Percentiles rank a stretch among this genome's conserved stretches.
Evolutionary conservation across 805 yeast species (phyloP).

Genomic region (Ogataea ganodermae): DNA sequence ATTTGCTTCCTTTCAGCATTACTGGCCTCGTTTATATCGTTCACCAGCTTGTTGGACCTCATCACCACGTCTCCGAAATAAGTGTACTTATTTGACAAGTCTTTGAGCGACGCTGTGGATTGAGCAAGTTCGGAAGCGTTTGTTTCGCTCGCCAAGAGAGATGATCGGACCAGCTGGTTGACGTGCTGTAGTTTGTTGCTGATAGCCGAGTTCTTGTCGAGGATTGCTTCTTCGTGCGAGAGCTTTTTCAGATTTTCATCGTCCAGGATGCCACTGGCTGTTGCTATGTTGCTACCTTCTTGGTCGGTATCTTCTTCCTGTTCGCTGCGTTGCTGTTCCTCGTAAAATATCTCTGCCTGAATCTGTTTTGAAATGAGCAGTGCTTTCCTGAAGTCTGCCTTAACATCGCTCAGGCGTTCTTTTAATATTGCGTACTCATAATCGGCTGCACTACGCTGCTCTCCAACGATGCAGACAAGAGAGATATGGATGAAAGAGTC

Average conservation of each 20-base stretch:
- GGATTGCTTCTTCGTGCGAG: slow-evolving; percentile 42
- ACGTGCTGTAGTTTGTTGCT: slow-evolving; percentile 50
- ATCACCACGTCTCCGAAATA: slow-evolving; percentile 43
- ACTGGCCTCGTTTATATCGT: slow-evolving; percentile 54
- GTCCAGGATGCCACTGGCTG: slow-evolving; percentile 25
- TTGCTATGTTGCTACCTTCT: neutral
- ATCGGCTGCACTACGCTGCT: slow-evolving; percentile 5
- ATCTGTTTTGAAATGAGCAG: slow-evolving; percentile 28
- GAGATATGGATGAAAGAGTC: slow-evolving; percentile 15
- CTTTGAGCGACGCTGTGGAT: slow-evolving; percentile 44
- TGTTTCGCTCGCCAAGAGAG: slow-evolving; percentile 52
- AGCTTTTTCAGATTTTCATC: slow-evolving; percentile 31
- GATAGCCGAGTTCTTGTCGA: slow-evolving; percentile 48
- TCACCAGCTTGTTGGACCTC: slow-evolving; percentile 48
- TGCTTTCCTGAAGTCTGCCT: slow-evolving; percentile 30
- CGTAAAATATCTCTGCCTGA: slow-evolving; percentile 19
- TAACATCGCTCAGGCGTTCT: slow-evolving; percentile 30
- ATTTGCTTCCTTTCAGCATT: slow-evolving; percentile 49
- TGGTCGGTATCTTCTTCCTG: neutral
- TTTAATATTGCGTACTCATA: slow-evolving; percentile 21
- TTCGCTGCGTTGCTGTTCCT: slow-evolving; percentile 10
- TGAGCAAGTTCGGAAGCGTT: slow-evolving; percentile 49
- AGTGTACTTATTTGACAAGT: slow-evolving; percentile 44
- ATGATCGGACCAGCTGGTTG: slow-evolving; percentile 48
- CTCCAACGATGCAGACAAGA: slow-evolving; percentile 12